Conservation (phyloP, 768 basidiomycete species). For the Leccinum aurantiacum region DNA sequence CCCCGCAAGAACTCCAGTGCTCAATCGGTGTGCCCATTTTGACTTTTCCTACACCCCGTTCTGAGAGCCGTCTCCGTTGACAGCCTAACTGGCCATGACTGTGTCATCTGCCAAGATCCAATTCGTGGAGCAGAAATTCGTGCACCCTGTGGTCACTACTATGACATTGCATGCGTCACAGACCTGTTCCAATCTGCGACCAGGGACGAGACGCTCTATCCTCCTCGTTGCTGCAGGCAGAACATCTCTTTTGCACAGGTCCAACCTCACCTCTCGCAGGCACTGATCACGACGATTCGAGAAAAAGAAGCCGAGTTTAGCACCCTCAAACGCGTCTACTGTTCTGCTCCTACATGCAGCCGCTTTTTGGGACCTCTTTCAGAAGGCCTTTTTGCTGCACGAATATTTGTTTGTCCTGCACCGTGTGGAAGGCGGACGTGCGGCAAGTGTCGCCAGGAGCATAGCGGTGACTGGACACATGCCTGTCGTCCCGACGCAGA, state of each 20-base stretch:
- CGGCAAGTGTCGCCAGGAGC: conserved; percentile 23
- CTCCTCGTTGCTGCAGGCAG: conserved; percentile 40
- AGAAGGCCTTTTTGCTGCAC: conserved; percentile 24
- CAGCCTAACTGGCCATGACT: conserved; percentile 30
- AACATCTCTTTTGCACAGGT: conserved; percentile 30
- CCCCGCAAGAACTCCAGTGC: background rate
- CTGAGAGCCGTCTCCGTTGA: background rate
- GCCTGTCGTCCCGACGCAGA: conserved; percentile 26
- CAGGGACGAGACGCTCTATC: conserved; percentile 41
- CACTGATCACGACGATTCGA: conserved; percentile 20
- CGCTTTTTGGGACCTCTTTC: conserved; percentile 36
- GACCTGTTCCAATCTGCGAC: conserved; percentile 37
- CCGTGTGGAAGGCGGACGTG: conserved; percentile 26
- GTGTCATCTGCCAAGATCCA: conserved; percentile 37
- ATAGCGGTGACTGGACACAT: conserved; percentile 28
- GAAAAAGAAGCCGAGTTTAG: conserved; percentile 32
- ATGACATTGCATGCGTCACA: conserved; percentile 35
- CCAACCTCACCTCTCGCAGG: conserved; percentile 22
- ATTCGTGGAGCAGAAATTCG: conserved; percentile 29
- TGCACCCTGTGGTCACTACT: conserved; percentile 37
- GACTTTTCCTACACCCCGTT: background rate
- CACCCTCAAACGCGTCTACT: conserved; percentile 40
- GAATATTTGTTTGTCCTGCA: conserved; percentile 23
- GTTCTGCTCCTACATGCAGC: conserved; percentile 36
- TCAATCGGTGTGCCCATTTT: conserved; percentile 17